Evolutionary conservation across 306 rosid species (phyloP).

Genomic region (Benincasa hispida): DNA sequence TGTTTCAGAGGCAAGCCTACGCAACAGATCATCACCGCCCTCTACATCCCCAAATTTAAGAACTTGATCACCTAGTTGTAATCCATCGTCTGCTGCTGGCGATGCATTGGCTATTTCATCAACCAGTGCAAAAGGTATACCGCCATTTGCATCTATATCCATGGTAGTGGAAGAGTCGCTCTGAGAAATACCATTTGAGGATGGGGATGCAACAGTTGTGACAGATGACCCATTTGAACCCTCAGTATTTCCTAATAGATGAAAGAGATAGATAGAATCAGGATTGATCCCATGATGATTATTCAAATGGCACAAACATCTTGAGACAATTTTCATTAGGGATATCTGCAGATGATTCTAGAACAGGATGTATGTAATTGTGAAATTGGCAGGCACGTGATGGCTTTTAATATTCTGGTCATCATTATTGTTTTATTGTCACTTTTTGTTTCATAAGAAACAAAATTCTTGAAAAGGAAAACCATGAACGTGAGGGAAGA

Average conservation of each 20-base stretch:
- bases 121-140: conserved; percentile 74
- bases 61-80: conserved; percentile 89
- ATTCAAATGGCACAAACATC: background rate
- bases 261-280: conserved; percentile 7
- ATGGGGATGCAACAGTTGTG: conserved; percentile 23
- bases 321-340: background rate
- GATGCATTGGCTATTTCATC: conserved; percentile 85
- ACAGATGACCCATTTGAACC: conserved; percentile 28
- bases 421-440: background rate
- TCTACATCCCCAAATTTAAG: conserved; percentile 73
- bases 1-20: conserved; percentile 59
- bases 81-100: conserved; percentile 84
- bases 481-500: background rate
- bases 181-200: conserved; percentile 25
- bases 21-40: conserved; percentile 62
- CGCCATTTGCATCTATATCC: conserved; percentile 45
- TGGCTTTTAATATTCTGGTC: background rate
- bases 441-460: background rate
- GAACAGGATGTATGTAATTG: background rate
- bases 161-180: conserved; percentile 26
- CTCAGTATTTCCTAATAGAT: conserved; percentile 21
- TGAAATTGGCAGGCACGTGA: background rate
- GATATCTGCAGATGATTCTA: background rate
- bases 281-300: background rate
- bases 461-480: background rate